Percentiles rank a stretch among this genome's conserved stretches.
phyloP scores from a whole-genome alignment of 306 rosid genomes.

The Rosa chinensis region DNA sequence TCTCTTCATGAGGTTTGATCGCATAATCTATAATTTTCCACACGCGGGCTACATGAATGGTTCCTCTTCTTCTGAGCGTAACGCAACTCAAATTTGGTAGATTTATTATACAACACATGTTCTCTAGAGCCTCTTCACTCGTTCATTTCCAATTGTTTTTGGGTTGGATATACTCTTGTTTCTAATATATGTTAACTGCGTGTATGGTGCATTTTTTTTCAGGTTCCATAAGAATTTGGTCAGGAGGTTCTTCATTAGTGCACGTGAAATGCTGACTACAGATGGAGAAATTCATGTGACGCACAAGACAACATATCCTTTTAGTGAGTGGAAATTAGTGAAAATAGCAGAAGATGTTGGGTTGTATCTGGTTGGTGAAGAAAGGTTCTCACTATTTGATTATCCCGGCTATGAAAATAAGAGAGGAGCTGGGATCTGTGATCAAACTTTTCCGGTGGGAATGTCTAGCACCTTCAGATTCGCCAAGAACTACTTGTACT shows the following conservation, averaged over 20 bases:
- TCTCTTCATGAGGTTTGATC: not conserved
- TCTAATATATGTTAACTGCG: not conserved
- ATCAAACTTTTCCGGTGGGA: conserved; percentile 33
- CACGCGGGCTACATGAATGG: conserved; percentile 14
- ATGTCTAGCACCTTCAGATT: conserved; percentile 27
- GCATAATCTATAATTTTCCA: conserved; percentile 23
- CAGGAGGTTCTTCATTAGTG: conserved; percentile 26
- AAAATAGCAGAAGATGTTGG: conserved; percentile 8
- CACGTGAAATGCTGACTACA: conserved; percentile 7
- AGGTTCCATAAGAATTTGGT: conserved; percentile 34
- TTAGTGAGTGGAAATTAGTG: conserved; percentile 25
- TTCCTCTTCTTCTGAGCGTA: not conserved
- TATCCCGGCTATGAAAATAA: conserved; percentile 34
- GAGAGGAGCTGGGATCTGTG: conserved; percentile 29
- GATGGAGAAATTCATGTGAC: conserved; percentile 43
- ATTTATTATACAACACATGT: not conserved
- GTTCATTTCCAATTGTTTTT: not conserved
- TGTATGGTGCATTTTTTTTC: not conserved
- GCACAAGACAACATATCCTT: conserved; percentile 39
- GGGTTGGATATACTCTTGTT: not conserved
- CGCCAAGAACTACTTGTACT: not conserved
- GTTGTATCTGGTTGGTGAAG: conserved; percentile 2
- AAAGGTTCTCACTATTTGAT: not conserved
- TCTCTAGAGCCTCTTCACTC: not conserved
- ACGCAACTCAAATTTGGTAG: not conserved